Percentiles rank a stretch among this genome's conserved stretches.
Conservation (phyloP, 2,329 filamentous ascomycete species). For the Ophiocordyceps camponoti-leonardi region DNA sequence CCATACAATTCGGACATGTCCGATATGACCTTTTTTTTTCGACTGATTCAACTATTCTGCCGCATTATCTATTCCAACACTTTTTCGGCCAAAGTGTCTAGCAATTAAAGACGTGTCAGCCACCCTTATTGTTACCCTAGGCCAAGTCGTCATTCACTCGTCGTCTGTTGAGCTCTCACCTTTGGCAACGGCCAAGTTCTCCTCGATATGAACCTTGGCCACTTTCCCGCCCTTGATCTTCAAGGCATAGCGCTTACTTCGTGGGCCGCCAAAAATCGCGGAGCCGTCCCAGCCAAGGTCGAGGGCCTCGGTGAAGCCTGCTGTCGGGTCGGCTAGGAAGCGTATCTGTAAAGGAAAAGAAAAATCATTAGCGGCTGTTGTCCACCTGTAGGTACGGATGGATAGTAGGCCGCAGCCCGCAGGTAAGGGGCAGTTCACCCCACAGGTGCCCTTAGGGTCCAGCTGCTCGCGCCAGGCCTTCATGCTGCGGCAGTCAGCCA, state of each 20-base stretch:
- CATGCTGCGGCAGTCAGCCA: slow-evolving; percentile 41
- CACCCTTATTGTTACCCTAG: background rate
- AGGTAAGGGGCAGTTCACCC: slow-evolving; percentile 37
- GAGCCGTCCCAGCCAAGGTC: slow-evolving; percentile 69
- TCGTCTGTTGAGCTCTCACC: slow-evolving; percentile 31
- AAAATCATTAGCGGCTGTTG: background rate
- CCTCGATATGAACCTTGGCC: slow-evolving; percentile 64
- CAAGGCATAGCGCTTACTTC: slow-evolving; percentile 79
- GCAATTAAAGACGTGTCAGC: background rate
- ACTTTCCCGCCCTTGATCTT: slow-evolving; percentile 75
- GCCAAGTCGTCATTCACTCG: too few species aligned
- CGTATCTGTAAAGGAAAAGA: slow-evolving; percentile 56
- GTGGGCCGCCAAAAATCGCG: slow-evolving; percentile 62
- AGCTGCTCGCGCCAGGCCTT: slow-evolving; percentile 73
- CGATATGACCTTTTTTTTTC: too few species aligned
- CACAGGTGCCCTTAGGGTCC: slow-evolving; percentile 57
- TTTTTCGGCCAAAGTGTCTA: slow-evolving; percentile 34
- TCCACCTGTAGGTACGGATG: too few species aligned
- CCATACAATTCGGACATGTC: too few species aligned
- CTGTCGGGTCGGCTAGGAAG: slow-evolving; percentile 70
- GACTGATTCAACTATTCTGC: background rate
- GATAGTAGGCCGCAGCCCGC: background rate
- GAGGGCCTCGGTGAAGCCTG: slow-evolving; percentile 65
- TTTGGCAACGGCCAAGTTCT: slow-evolving; percentile 69
- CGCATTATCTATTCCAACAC: slow-evolving; percentile 15